A percentile compares a stretch with the other conserved stretches of the same genome.
These are phyloP conservation scores for Rhizomucor pusillus DNA, from an alignment of 371 early-diverging fungal genomes.

Conservation along the genomic window DNA sequence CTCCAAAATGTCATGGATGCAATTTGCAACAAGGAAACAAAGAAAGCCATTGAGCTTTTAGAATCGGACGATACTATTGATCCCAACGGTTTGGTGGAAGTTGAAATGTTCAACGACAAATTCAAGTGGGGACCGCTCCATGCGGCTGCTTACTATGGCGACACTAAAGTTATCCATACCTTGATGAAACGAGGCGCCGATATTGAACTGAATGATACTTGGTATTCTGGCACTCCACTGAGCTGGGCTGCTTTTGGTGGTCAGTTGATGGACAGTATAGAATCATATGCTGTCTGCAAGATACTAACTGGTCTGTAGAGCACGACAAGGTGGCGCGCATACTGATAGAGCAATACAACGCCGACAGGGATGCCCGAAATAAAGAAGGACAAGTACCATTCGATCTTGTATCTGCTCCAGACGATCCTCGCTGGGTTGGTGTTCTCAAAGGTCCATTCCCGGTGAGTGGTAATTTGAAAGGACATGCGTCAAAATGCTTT, in stretches of 20 bases:
- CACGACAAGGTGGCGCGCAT: conserved; percentile 46
- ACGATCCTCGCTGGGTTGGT: conserved; percentile 61
- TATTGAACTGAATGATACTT: conserved; percentile 81
- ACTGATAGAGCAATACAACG: conserved; percentile 64
- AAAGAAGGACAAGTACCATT: conserved; percentile 67
- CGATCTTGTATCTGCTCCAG: conserved; percentile 66
- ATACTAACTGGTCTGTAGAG: conserved; percentile 12
- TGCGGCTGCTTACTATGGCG: conserved; percentile 82
- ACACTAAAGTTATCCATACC: conserved; percentile 57
- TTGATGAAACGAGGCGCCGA: conserved; percentile 77
- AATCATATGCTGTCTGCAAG: no score
- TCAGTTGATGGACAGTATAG: no score
- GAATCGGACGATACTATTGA: conserved; percentile 35
- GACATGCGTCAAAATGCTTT: no score
- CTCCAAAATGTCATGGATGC: conserved; percentile 27
- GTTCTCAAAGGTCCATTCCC: conserved; percentile 22
- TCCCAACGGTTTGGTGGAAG: conserved; percentile 52
- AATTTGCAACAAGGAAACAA: conserved; percentile 28
- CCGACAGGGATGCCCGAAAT: conserved; percentile 66
- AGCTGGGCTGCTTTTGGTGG: conserved; percentile 93
- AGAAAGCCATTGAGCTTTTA: conserved; percentile 30
- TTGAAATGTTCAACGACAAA: conserved; percentile 60
- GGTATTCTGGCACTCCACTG: conserved; percentile 82
- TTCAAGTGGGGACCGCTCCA: conserved; percentile 90
- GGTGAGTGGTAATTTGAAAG: no score